Evolutionary conservation across 177 flowering plant genomes (phyloP), one percentile per base, ranked within the genome.

Genomic region (Vitis hybrid): DNA sequence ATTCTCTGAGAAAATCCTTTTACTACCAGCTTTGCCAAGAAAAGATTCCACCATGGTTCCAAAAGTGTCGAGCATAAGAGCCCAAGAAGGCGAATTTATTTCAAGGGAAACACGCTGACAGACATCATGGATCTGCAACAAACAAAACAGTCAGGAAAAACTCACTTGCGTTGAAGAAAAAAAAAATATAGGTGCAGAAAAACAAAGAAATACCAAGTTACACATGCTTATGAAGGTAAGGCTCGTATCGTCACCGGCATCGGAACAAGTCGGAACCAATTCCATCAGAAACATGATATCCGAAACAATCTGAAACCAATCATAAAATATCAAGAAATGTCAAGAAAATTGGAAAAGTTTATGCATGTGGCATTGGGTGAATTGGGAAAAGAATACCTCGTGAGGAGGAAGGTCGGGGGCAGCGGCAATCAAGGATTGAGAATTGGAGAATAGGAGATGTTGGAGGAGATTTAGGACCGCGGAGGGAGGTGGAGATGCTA

Each of bases 211-310:
- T 84, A 93, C 98, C 89, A 91, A 67, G 69, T 77, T 76, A 26
- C 79, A 81, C 54, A 81, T 62, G 7, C 74, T 77, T 34, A 76
- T 18, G 32, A 69, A 79, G 1, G 79, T 67, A 18, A 71, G 60
- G 4, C 55, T 48, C 34, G 32, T 60, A 55, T 79, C 77, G 15
- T 79, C 83, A 15, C 0, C 11, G 9, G 23, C 65, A 1, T 59
- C 59, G 8, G 64, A 60, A 60, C 71, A 23, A 66, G 60, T 62
- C 6, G 75, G 68, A 19, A 67, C 74, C 78, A 91, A 67, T 76
- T 91, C 88, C 74, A 91, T 30, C 51, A 92, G 68, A 65, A 91
- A 75, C 80, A 85, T 68, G 65, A 88, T 34, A 79, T 94, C 98
- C 2, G 91, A 86, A 0, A 86, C 70, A 21, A 89, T 89, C 97